A percentile compares a stretch with the other conserved stretches of the same genome.
Conservation (phyloP, 371 early-diverging fungal genomes). For the Mucor irregularis region DNA sequence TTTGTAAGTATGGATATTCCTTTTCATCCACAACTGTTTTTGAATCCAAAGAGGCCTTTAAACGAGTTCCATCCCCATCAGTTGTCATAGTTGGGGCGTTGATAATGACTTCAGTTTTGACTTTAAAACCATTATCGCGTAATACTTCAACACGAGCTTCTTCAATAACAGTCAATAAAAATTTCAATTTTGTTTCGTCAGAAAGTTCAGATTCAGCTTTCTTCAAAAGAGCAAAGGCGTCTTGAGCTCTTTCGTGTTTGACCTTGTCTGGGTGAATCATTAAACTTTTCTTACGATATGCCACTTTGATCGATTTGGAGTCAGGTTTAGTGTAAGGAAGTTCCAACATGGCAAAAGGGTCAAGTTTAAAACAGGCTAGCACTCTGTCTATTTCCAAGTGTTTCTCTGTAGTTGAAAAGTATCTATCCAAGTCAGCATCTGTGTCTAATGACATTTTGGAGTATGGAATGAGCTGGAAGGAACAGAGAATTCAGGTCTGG, state of each 20-base stretch:
- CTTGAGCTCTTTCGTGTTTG: slow-evolving; percentile 75
- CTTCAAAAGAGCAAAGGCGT: slow-evolving; percentile 85
- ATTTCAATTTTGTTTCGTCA: slow-evolving; percentile 63
- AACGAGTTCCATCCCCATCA: slow-evolving; percentile 13
- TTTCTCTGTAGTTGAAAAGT: slow-evolving; percentile 70
- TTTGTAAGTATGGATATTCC: slow-evolving; percentile 42
- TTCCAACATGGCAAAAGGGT: slow-evolving; percentile 83
- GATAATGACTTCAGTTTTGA: slow-evolving; percentile 36
- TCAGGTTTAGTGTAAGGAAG: slow-evolving; percentile 61
- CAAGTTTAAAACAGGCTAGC: slow-evolving; percentile 68
- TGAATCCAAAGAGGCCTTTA: slow-evolving; percentile 30
- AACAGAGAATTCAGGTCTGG: neutral
- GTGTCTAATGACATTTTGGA: slow-evolving; percentile 10
- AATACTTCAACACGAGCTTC: slow-evolving; percentile 71
- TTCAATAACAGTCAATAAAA: slow-evolving; percentile 60
- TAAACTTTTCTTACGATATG: slow-evolving; percentile 83
- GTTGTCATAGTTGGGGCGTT: slow-evolving; percentile 22
- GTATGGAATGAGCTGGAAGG: neutral
- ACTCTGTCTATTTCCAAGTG: slow-evolving; percentile 86
- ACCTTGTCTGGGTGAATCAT: slow-evolving; percentile 92
- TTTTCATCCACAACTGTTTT: slow-evolving; percentile 30
- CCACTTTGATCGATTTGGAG: slow-evolving; percentile 65
- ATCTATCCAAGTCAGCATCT: slow-evolving; percentile 64
- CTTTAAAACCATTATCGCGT: slow-evolving; percentile 45
- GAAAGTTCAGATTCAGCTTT: slow-evolving; percentile 78